These are phyloP conservation scores for Aspergillus oerlinghausenensis DNA, from an alignment of 2,329 filamentous ascomycete genomes.

Conservation along the genomic window DNA sequence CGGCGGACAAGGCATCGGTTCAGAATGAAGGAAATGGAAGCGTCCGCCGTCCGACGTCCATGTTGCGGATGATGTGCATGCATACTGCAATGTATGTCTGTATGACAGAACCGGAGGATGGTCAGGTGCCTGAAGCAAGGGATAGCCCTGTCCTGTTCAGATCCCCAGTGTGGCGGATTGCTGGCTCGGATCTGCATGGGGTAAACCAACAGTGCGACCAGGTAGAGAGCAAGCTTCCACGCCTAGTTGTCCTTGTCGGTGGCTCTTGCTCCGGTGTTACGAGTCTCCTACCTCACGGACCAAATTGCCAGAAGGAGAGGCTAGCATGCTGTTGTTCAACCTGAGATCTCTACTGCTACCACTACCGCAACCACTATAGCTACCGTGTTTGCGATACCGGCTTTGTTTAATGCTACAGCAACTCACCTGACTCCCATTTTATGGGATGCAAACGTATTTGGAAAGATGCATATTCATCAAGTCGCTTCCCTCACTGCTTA, in stretches of 20 bases:
- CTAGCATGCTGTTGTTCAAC: slow-evolving; percentile 4
- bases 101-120: neutral
- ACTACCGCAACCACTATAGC: no score
- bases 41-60: neutral
- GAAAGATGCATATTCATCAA: neutral
- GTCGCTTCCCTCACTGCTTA: neutral
- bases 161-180: neutral
- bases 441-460: neutral
- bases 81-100: slow-evolving; percentile 2
- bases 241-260: no score
- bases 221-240: no score
- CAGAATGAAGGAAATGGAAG: slow-evolving; percentile 6
- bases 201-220: neutral
- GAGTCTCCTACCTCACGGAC: neutral
- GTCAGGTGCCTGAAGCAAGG: slow-evolving; percentile 12
- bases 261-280: neutral
- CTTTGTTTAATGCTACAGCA: neutral
- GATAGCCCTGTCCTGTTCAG: slow-evolving; percentile 9
- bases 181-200: neutral
- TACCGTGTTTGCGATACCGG: neutral
- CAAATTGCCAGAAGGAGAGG: neutral
- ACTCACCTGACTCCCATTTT: neutral
- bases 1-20: neutral
- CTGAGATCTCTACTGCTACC: neutral
- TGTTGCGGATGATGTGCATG: slow-evolving; percentile 6